Conservation (phyloP, 2,329 filamentous ascomycete species). For the Fusarium anguioides region DNA sequence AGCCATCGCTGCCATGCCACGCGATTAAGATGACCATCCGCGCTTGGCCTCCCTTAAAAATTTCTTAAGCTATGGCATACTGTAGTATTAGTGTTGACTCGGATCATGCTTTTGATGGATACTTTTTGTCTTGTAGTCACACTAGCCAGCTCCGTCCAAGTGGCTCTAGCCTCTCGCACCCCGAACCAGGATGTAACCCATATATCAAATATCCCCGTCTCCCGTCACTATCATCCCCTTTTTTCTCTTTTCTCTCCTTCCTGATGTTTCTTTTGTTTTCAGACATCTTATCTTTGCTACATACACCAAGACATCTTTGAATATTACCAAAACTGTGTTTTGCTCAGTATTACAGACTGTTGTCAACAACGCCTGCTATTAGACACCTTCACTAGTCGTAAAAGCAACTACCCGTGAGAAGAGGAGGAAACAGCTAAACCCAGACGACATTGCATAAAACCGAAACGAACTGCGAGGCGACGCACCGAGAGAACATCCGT, state of each 20-base stretch:
- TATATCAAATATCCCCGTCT: constrained; percentile 39
- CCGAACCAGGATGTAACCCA: constrained; percentile 27
- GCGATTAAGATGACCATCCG: constrained; percentile 11
- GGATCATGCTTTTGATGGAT: constrained; percentile 8
- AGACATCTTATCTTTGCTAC: constrained; percentile 17
- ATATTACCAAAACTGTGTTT: constrained; percentile 12
- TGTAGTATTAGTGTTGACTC: constrained; percentile 1
- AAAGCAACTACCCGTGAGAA: constrained; percentile 22
- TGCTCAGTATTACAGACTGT: constrained; percentile 11
- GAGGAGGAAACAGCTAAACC: constrained; percentile 3
- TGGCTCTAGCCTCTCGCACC: constrained; percentile 17
- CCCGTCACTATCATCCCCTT: constrained; percentile 31
- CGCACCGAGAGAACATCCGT: constrained; percentile 2
- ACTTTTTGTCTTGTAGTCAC: constrained; percentile 13
- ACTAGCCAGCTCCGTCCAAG: constrained; percentile 27
- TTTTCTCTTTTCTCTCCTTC: constrained; percentile 37
- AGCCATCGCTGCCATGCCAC: constrained; percentile 15
- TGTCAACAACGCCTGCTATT: constrained; percentile 4
- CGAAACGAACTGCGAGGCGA: constrained; percentile 35
- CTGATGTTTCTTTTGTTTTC: constrained; percentile 29
- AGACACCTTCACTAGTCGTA: constrained; percentile 5
- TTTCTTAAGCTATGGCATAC: not conserved
- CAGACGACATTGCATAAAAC: constrained; percentile 14
- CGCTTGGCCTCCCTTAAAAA: constrained; percentile 10
- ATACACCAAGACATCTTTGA: constrained; percentile 12